Evolutionary conservation across 1,284 basidiomycete species (phyloP).

Genomic region (Leccinum angustisporum): DNA sequence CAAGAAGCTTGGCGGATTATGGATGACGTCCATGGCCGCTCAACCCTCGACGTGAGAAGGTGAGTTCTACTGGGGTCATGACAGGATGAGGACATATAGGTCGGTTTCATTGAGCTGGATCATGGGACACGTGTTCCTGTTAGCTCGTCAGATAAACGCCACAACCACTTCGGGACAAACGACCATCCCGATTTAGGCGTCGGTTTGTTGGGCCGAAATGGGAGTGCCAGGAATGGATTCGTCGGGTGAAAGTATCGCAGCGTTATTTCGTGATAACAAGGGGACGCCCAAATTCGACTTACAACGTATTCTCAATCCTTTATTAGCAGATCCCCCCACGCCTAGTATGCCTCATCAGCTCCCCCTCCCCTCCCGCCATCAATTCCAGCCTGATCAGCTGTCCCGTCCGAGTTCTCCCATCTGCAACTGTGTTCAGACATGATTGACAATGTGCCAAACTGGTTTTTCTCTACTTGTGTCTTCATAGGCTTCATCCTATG

Average conservation of each 20-base stretch:
- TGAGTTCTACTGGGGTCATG: neutral
- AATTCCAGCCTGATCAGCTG: slow-evolving; percentile 10
- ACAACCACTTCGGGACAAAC: slow-evolving; percentile 25
- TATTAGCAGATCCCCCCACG: slow-evolving; percentile 21
- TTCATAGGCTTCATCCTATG: slow-evolving; percentile 38
- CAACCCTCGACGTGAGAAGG: slow-evolving; percentile 10
- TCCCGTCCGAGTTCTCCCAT: slow-evolving; percentile 7
- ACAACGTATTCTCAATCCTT: slow-evolving; percentile 20
- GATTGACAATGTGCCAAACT: slow-evolving; percentile 24
- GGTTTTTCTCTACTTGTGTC: slow-evolving; percentile 35
- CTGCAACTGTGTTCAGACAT: slow-evolving; percentile 28
- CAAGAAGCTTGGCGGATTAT: neutral
- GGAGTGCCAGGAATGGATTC: slow-evolving; percentile 15
- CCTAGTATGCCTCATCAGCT: neutral
- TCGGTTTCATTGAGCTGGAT: neutral
- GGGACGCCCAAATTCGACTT: slow-evolving; percentile 36
- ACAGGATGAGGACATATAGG: too few species aligned
- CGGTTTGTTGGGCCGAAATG: slow-evolving; percentile 29
- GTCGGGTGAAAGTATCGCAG: slow-evolving; percentile 14
- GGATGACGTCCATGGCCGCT: slow-evolving; percentile 9
- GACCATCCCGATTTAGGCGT: slow-evolving; percentile 20
- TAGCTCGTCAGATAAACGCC: slow-evolving; percentile 1
- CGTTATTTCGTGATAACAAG: slow-evolving; percentile 32
- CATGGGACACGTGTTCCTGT: slow-evolving; percentile 17
- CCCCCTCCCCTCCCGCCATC: slow-evolving; percentile 5